Evolutionary conservation across 208 protist species (phyloP).

Genomic region (Wallacemonas sp.): DNA sequence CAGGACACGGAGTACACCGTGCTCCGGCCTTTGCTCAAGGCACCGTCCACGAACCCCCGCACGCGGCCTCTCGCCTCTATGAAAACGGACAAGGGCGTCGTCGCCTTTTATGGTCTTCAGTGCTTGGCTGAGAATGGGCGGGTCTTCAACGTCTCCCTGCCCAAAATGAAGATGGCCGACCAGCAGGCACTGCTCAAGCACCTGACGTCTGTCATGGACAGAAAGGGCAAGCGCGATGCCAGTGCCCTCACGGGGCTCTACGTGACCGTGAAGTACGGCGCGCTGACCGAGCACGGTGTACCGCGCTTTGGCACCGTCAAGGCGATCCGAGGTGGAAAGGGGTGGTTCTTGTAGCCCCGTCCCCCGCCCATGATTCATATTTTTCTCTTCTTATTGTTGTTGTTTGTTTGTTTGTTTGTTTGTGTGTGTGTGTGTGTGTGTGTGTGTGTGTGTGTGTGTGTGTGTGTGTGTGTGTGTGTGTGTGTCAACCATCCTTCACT

Average conservation of each 20-base stretch:
- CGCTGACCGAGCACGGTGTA: slow-evolving; percentile 81
- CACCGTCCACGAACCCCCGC: slow-evolving; percentile 66
- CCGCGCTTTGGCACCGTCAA: slow-evolving; percentile 87
- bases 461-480: no score
- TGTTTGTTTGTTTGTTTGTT: slow-evolving; percentile 1
- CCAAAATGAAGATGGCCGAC: slow-evolving; percentile 54
- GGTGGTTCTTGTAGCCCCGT: slow-evolving; percentile 88
- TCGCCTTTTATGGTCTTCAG: slow-evolving; percentile 83
- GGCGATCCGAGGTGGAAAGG: slow-evolving; percentile 83
- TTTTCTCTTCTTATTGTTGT: no score
- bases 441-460: no score
- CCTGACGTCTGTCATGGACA: slow-evolving; percentile 41
- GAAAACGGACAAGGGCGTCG: slow-evolving; percentile 27
- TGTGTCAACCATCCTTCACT: no score
- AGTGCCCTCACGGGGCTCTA: slow-evolving; percentile 77
- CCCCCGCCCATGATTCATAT: no score
- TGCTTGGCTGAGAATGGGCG: slow-evolving; percentile 78
- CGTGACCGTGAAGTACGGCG: slow-evolving; percentile 81
- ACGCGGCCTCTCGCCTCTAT: slow-evolving; percentile 62
- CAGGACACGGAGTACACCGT: slow-evolving; percentile 78
- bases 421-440: no score
- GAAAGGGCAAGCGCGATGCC: slow-evolving; percentile 15
- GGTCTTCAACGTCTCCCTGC: slow-evolving; percentile 80
- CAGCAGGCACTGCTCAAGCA: slow-evolving; percentile 71
- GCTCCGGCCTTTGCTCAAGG: slow-evolving; percentile 76